These are phyloP conservation scores for Pyrenula aspistea DNA, from an alignment of 495 filamentous ascomycete genomes.

Conservation along the genomic window DNA sequence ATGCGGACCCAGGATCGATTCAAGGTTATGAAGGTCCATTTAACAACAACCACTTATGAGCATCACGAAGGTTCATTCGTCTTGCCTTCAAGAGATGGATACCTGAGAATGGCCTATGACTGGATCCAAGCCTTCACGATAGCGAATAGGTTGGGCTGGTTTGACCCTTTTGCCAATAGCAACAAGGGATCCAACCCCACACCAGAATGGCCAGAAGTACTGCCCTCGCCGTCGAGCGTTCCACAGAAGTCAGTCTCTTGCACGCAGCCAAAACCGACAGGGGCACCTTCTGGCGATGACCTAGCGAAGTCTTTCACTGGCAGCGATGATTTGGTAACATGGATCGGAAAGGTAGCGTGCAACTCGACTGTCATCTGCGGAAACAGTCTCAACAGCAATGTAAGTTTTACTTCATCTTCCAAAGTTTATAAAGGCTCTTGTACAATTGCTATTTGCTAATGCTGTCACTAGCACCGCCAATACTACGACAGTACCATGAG, in stretches of 20 bases:
- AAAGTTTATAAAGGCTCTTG: no score
- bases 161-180: not conserved
- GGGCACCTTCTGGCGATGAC: not conserved
- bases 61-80: not conserved
- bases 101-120: not conserved
- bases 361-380: not conserved
- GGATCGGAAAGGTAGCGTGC: not conserved
- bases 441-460: no score
- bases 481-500: no score
- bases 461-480: no score
- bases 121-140: not conserved
- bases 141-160: not conserved
- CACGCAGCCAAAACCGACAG: not conserved
- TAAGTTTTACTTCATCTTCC: no score
- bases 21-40: not conserved
- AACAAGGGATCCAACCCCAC: no score
- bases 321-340: not conserved
- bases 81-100: not conserved
- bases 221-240: not conserved
- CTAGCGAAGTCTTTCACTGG: not conserved
- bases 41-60: not conserved
- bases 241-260: not conserved
- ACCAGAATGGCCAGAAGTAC: not conserved
- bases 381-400: not conserved
- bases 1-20: not conserved